A percentile compares a stretch with the other conserved stretches of the same genome.
Evolutionary conservation across 441 rosid species (phyloP).

Genomic region (Aleurites moluccanus): DNA sequence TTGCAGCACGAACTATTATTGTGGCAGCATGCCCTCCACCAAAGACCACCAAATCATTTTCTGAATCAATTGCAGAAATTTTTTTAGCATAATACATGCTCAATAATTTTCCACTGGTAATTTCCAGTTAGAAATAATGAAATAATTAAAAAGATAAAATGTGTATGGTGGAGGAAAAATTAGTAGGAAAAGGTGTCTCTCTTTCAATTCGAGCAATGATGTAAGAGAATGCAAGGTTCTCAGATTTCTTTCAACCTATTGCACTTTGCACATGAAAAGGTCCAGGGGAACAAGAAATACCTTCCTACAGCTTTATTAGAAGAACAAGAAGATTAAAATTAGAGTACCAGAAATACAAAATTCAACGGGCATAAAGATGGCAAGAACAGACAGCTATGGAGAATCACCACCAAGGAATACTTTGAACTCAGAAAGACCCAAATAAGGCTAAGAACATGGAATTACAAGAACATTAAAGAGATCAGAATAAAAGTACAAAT

Average conservation of each 20-base stretch:
- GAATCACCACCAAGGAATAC: background rate
- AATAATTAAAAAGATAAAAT: conserved; percentile 12
- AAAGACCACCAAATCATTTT: conserved; percentile 57
- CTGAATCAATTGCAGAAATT: conserved; percentile 33
- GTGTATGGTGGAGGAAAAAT: background rate
- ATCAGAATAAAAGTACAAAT: background rate
- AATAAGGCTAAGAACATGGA: background rate
- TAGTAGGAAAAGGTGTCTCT: background rate
- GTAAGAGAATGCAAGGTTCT: conserved; percentile 5
- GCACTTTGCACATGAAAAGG: background rate
- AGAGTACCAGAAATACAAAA: background rate
- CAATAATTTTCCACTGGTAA: background rate
- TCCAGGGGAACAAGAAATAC: background rate
- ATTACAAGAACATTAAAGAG: background rate
- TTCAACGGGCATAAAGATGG: background rate
- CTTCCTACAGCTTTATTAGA: background rate
- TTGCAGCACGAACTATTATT: conserved; percentile 58
- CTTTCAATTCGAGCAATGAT: background rate
- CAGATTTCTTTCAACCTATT: background rate
- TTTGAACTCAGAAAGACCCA: background rate
- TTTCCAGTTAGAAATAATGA: background rate
- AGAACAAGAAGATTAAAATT: conserved; percentile 4
- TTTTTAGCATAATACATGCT: conserved; percentile 20
- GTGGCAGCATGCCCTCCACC: conserved; percentile 96
- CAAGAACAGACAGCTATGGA: background rate